These are phyloP conservation scores for Ulota crispa DNA, from an alignment of 225 moss, liverwort and hornwort genomes.

Conservation along the genomic window DNA sequence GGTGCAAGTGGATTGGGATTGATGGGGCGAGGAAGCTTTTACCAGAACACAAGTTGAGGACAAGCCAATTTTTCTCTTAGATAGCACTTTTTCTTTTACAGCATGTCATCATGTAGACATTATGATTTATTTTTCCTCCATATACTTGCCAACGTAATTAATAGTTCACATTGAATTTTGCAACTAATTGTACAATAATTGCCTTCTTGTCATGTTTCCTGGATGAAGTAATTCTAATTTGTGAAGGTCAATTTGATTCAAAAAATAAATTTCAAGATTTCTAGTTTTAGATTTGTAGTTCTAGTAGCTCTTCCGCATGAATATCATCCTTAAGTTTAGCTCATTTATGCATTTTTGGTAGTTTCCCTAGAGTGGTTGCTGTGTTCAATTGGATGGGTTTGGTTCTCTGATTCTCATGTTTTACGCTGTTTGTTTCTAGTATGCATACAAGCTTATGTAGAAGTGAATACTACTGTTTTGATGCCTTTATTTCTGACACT, in stretches of 20 bases:
- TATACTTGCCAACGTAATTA: background rate
- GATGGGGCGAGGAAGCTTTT: slow-evolving; percentile 94
- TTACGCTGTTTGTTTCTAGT: background rate
- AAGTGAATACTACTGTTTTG: slow-evolving; percentile 14
- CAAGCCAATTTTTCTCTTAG: slow-evolving; percentile 96
- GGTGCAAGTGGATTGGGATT: slow-evolving; percentile 93
- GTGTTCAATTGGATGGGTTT: background rate
- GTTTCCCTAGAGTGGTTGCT: background rate
- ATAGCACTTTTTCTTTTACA: slow-evolving; percentile 28
- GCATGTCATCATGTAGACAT: background rate
- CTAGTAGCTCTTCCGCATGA: background rate
- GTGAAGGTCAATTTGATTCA: background rate
- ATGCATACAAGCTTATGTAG: background rate
- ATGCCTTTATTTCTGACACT: slow-evolving; percentile 27
- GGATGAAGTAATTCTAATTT: background rate
- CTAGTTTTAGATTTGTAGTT: background rate
- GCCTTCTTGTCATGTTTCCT: background rate
- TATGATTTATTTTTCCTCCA: background rate
- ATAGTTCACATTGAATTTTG: background rate
- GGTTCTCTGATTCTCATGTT: slow-evolving; percentile 2
- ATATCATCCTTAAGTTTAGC: background rate
- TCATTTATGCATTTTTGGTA: background rate
- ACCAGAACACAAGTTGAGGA: slow-evolving; percentile 79
- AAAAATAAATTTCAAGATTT: background rate
- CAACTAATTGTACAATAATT: background rate